These are phyloP conservation scores for Trichoderma erinaceum DNA, from an alignment of 495 filamentous ascomycete genomes.

Conservation along the genomic window DNA sequence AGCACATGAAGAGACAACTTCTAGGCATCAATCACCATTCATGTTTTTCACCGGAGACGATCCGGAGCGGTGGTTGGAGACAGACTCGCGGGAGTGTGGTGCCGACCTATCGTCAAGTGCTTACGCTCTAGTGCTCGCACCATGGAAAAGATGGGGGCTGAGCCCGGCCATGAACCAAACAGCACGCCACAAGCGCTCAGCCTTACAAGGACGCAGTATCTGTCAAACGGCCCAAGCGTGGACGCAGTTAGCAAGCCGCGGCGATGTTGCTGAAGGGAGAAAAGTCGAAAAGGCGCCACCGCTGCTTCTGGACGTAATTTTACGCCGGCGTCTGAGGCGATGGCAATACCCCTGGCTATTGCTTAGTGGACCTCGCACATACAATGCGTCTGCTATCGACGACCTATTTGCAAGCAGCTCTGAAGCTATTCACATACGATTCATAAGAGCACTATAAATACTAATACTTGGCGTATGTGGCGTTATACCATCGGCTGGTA, in stretches of 20 bases:
- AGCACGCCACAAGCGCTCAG: background rate
- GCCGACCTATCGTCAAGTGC: background rate
- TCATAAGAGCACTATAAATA: background rate
- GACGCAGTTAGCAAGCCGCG: background rate
- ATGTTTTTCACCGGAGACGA: no score
- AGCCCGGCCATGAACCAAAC: background rate
- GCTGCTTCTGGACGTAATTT: background rate
- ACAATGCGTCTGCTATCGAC: background rate
- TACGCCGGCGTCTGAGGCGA: background rate
- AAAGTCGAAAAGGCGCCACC: background rate
- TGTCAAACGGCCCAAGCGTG: background rate
- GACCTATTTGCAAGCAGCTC: background rate
- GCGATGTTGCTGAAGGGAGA: background rate
- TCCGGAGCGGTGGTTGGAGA: background rate
- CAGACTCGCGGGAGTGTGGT: background rate
- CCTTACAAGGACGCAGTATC: background rate
- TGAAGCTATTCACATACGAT: slow-evolving; percentile 3
- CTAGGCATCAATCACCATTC: no score
- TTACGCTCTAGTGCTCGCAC: background rate
- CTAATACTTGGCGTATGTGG: background rate
- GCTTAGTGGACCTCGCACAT: background rate
- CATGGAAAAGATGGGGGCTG: background rate
- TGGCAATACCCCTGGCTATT: background rate
- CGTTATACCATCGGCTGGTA: background rate
- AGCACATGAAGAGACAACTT: no score